Evolutionary conservation across 2,329 filamentous ascomycete species (phyloP), one percentile per base, ranked within the genome.

Genomic region (Clarireedia monteithiana): DNA sequence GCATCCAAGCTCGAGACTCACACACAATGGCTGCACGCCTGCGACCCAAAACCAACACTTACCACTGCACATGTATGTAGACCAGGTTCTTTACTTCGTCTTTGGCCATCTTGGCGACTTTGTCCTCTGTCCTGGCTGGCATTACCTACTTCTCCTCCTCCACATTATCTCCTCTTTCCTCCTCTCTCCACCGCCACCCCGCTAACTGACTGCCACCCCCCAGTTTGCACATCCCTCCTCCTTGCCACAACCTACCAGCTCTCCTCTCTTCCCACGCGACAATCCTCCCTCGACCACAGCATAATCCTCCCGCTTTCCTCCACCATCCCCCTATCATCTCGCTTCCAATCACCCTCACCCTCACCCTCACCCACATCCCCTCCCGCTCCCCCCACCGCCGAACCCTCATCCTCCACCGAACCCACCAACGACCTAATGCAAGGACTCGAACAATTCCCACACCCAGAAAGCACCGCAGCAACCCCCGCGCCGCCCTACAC

Each of bases 171-270:
- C 17, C 9, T 34, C 30, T 34, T 12, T 34, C 10, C 30, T 34
- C 30, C 30, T 34, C 20, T n/a, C 30, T 30, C 39, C 39, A 40
- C n/a, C 23, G 40, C 46, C 46, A 52, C 9, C 61, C 60, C 53
- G 39, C 60, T 2, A 15, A 38, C 9, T 44, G 53, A 14, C 47
- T 57, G 10, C 57, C 66, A 15, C 30, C 30, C 30, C 30, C 30
- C 2, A 27, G 15, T 84, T 67, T 88, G 85, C 76, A 81, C 75
- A 47, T 78, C 84, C 63, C 78, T 87, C 60, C 72, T 87, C 54
- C 75, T 88, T 60, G 78, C 82, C 23, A 83, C 75, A 46, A 57
- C 14, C 57, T 58, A 14, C 55, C 61, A 64, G 23, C 55, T 26
- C 10, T 49, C 36, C 14, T 52, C 38, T 15, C 49, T n/a, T 14